phyloP scores from a whole-genome alignment of 2,329 filamentous ascomycete genomes.

The Seiridium unicorne region DNA sequence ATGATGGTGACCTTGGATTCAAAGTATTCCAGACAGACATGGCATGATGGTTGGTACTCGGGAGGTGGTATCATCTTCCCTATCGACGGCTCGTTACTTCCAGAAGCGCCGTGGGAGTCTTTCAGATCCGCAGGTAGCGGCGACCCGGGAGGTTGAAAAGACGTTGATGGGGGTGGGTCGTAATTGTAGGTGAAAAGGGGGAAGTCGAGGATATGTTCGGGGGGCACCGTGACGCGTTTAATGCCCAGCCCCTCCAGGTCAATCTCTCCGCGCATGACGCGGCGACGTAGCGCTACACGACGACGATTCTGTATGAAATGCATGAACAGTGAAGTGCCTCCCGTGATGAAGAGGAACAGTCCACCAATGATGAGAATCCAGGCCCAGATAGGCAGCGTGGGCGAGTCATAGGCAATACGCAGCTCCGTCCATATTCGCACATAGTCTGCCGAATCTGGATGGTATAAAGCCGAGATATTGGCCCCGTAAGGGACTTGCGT shows the following conservation, averaged over 20 bases:
- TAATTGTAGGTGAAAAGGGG: constrained; percentile 76
- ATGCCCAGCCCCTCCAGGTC: constrained; percentile 86
- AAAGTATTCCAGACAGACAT: constrained; percentile 88
- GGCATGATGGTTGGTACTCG: constrained; percentile 76
- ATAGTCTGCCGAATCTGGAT: constrained; percentile 55
- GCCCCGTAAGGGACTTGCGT: constrained; percentile 57
- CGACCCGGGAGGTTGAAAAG: constrained; percentile 32
- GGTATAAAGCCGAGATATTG: constrained; percentile 54
- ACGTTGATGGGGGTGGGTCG: constrained; percentile 40
- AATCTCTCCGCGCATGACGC: constrained; percentile 76
- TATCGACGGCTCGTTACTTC: constrained; percentile 9
- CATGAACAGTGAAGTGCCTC: constrained; percentile 68
- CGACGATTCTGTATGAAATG: constrained; percentile 73
- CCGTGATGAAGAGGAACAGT: constrained; percentile 67
- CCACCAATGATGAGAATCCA: constrained; percentile 72
- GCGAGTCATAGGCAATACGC: constrained; percentile 40
- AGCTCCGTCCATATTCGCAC: constrained; percentile 60
- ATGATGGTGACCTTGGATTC: constrained; percentile 68
- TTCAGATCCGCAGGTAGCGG: constrained; percentile 25
- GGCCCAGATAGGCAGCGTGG: constrained; percentile 76
- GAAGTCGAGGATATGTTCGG: constrained; percentile 67
- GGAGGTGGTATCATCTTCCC: constrained; percentile 32
- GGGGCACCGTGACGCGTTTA: constrained; percentile 75
- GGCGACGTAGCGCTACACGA: constrained; percentile 63
- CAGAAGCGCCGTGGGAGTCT: constrained; percentile 12